Percentiles rank a stretch among this genome's conserved stretches.
Evolutionary conservation across 2,329 filamentous ascomycete species (phyloP).

Genomic region (Colletotrichum phormii): DNA sequence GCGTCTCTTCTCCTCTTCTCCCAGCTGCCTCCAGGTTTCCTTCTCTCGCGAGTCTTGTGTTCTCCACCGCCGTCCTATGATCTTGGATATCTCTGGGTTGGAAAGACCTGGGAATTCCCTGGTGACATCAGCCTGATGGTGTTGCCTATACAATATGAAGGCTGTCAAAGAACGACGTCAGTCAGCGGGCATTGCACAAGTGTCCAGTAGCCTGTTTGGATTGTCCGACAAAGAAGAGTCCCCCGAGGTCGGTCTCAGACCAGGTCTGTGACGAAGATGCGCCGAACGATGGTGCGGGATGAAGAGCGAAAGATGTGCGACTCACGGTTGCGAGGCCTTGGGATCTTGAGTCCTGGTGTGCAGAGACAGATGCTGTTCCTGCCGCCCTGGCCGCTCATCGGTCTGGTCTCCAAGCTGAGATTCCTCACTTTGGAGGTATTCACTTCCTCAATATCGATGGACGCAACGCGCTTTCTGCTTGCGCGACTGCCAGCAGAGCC

Average conservation of each 20-base stretch:
- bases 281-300: conserved; percentile 30
- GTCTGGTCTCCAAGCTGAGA: conserved; percentile 50
- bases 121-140: conserved; percentile 86
- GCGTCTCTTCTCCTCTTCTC: conserved; percentile 91
- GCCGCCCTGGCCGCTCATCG: conserved; percentile 39
- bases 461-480: conserved; percentile 57
- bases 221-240: conserved; percentile 30
- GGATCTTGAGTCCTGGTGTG: conserved; percentile 67
- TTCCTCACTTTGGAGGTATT: conserved; percentile 50
- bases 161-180: conserved; percentile 66
- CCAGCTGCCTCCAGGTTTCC: conserved; percentile 87
- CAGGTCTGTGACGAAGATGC: conserved; percentile 4
- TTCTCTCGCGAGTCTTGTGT: conserved; percentile 80
- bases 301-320: conserved; percentile 36
- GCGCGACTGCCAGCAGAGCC: conserved; percentile 28
- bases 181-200: conserved; percentile 31
- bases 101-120: conserved; percentile 87
- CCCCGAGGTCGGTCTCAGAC: conserved; percentile 20
- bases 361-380: conserved; percentile 66
- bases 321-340: conserved; percentile 70
- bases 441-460: conserved; percentile 58
- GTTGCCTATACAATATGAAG: conserved; percentile 97
- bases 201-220: conserved; percentile 21
- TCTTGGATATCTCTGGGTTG: conserved; percentile 97
- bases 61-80: conserved; percentile 94